Base-by-base conservation (phyloP, 495 filamentous ascomycete genomes). In the Gamarada debralockiae region DNA sequence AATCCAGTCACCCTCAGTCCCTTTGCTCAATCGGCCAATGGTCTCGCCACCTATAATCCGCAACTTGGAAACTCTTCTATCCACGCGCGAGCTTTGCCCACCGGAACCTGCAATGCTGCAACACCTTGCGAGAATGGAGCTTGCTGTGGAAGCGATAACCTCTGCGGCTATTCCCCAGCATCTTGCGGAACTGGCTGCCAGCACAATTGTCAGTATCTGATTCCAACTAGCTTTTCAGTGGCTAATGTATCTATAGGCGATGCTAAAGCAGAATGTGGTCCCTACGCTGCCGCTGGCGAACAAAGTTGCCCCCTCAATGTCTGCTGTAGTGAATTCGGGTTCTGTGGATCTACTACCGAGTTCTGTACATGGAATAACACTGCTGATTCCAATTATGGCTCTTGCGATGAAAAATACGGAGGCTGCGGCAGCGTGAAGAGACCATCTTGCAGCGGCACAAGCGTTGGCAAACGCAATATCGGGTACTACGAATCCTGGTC, bases 401-500 rank as follows among this genome's bases (percentile, higher is more conserved):
- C 31, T 14, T 34, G 31, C 31, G 7, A n/a, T n/a, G n/a, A n/a
- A n/a, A n/a, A n/a, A 34, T n/a, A n/a, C 38, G 37, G 37, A 8
- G 45, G 45, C 3, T 55, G 52, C 23, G 23, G 44, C 4, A 3
- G 0, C 29, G 13, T 24, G 2, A 47, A 38, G 3, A 20, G 29
- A 3, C 54, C 54, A 1, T 18, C 24, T 22, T 57, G 54, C 31
- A n/a, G 24, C 27, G 48, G 48, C 7, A 21, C 12, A 14, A 46
- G 23, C 15, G 41, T 20, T 27, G 14, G 10, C 27, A 46, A 47
- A 12, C 23, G 54, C 1, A 38, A 29, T 3, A 50, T 60, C 22
- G 57, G 46, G 4, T 60, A 60, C 31, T 60, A 60, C 25, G 52
- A 56, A 31, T 33, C 23, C 14, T 59, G 56, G 56, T 17, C 45